A percentile compares a stretch with the other conserved stretches of the same genome.
phyloP scores from a whole-genome alignment of 1,284 basidiomycete genomes.

The Hemileia vastatrix region DNA sequence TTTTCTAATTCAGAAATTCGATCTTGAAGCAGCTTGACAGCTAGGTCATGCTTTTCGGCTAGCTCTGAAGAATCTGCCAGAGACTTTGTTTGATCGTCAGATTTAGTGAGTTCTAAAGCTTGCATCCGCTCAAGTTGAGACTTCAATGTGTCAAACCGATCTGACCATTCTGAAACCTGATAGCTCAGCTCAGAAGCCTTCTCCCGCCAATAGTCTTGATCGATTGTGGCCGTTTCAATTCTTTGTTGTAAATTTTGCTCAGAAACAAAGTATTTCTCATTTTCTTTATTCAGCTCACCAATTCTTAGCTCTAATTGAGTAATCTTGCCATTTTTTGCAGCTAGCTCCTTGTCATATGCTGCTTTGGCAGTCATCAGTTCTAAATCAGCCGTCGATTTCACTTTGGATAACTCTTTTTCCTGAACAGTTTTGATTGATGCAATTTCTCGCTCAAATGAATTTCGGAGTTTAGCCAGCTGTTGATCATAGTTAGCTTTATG shows the following conservation, averaged over 20 bases:
- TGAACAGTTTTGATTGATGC: conserved; percentile 7
- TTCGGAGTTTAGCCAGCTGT: conserved; percentile 14
- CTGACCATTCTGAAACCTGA: conserved; percentile 6
- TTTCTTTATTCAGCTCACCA: conserved; percentile 1
- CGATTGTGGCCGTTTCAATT: conserved; percentile 3
- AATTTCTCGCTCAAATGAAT: conserved; percentile 20
- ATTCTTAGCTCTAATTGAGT: conserved; percentile 10
- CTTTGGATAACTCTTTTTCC: conserved; percentile 8
- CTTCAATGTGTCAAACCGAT: too few relatives aligned
- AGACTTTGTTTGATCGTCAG: background rate
- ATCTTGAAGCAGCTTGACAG: background rate
- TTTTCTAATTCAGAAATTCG: conserved; percentile 18
- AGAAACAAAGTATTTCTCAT: conserved; percentile 10
- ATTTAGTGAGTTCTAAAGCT: background rate
- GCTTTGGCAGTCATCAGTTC: conserved; percentile 19
- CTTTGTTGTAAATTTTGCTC: conserved; percentile 9
- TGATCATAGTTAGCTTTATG: conserved; percentile 7
- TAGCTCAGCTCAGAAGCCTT: conserved; percentile 9
- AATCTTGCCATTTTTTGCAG: conserved; percentile 14
- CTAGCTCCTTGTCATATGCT: conserved; percentile 9
- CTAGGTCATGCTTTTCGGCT: background rate
- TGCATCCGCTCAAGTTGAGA: conserved; percentile 5
- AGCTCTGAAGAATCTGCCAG: conserved; percentile 2
- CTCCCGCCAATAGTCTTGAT: conserved; percentile 14
- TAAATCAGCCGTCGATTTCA: conserved; percentile 14